Evolutionary conservation across 1,284 basidiomycete species (phyloP).

Genomic region (Melampsora larici-populina): DNA sequence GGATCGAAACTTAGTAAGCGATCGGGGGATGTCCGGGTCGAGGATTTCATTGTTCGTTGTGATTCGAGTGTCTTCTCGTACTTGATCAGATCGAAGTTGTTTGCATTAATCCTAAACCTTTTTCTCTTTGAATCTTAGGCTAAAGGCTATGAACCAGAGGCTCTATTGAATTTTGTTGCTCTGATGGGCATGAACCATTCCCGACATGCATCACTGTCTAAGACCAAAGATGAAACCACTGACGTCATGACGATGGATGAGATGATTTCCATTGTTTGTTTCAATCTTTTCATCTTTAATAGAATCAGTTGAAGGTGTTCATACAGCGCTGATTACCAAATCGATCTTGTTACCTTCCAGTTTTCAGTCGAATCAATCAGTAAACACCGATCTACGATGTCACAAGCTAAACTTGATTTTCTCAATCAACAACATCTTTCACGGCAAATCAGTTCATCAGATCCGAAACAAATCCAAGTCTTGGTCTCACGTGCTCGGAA

Average conservation of each 20-base stretch:
- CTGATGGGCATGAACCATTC: slow-evolving; percentile 78
- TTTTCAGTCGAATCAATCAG: slow-evolving; percentile 70
- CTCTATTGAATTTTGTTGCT: slow-evolving; percentile 87
- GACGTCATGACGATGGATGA: slow-evolving; percentile 64
- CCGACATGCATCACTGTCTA: not conserved
- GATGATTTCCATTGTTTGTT: slow-evolving; percentile 63
- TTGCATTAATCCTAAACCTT: not conserved
- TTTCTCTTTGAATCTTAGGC: slow-evolving; percentile 48
- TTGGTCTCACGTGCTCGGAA: slow-evolving; percentile 28
- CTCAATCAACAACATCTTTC: slow-evolving; percentile 74
- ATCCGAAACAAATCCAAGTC: slow-evolving; percentile 43
- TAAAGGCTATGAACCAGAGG: slow-evolving; percentile 83
- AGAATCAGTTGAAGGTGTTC: not conserved
- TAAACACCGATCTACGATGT: slow-evolving; percentile 70
- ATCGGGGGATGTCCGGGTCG: slow-evolving; percentile 79
- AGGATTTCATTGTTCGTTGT: slow-evolving; percentile 71
- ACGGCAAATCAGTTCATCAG: slow-evolving; percentile 49
- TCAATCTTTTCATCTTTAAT: not conserved
- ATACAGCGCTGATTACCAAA: not conserved
- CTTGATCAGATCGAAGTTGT: not conserved
- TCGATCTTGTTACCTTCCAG: slow-evolving; percentile 53
- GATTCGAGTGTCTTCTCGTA: not conserved
- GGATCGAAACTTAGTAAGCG: slow-evolving; percentile 94
- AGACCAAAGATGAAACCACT: slow-evolving; percentile 54
- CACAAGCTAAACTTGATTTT: slow-evolving; percentile 67